Percentiles rank a stretch among this genome's conserved stretches.
Conservation (phyloP, 305 asterid genomes). For the Withania somnifera region DNA sequence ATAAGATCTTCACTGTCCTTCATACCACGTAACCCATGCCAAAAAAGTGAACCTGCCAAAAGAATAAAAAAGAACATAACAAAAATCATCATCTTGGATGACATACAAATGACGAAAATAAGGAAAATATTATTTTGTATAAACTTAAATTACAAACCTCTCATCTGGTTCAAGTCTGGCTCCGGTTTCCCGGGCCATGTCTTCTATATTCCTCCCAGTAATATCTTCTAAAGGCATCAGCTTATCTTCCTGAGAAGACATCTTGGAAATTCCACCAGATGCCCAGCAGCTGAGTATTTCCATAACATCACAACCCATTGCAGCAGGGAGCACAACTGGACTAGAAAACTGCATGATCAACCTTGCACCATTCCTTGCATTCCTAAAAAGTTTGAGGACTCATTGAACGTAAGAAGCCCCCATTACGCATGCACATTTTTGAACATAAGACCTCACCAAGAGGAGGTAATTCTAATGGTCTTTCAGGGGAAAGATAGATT, state of each 20-base stretch:
- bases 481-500: conserved; percentile 45
- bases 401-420: conserved; percentile 63
- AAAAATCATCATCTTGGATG: conserved; percentile 4
- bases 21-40: conserved; percentile 12
- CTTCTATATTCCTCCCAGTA: conserved; percentile 59
- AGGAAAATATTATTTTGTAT: not conserved
- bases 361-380: conserved; percentile 57
- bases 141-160: conserved; percentile 37
- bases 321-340: conserved; percentile 54
- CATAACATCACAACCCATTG: conserved; percentile 46
- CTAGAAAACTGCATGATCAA: conserved; percentile 63
- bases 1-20: conserved; percentile 6
- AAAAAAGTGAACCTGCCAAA: conserved; percentile 22
- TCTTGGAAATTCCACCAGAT: conserved; percentile 48
- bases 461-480: conserved; percentile 33
- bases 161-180: conserved; percentile 14
- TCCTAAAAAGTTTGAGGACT: conserved; percentile 54
- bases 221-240: conserved; percentile 73
- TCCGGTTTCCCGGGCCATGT: conserved; percentile 38
- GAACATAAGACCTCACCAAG: conserved; percentile 65
- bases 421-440: conserved; percentile 26
- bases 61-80: conserved; percentile 5
- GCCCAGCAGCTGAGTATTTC: conserved; percentile 66
- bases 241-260: conserved; percentile 41
- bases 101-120: not conserved